phyloP scores from a whole-genome alignment of 495 filamentous ascomycete genomes.

The Xylaria palmicola region DNA sequence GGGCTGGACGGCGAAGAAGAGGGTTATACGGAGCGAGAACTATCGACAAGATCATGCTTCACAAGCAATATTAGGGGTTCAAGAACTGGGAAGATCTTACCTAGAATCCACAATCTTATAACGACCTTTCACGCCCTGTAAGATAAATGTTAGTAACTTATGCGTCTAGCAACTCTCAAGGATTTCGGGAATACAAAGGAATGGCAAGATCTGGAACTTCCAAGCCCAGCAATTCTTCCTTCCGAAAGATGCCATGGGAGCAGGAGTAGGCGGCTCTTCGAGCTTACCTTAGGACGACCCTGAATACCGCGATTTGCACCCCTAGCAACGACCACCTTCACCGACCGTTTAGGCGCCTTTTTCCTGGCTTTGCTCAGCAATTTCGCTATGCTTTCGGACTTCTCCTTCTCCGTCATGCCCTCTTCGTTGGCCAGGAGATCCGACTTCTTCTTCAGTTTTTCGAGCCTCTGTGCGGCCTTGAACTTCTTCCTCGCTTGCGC shows the following conservation, averaged over 20 bases:
- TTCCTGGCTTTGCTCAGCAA: slow-evolving; percentile 77
- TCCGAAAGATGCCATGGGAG: background rate
- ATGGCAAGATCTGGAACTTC: background rate
- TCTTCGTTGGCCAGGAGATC: slow-evolving; percentile 84
- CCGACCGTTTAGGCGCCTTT: slow-evolving; percentile 80
- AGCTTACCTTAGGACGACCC: slow-evolving; percentile 40
- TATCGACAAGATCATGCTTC: no score
- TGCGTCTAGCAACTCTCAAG: slow-evolving; percentile 40
- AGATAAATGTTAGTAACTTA: background rate
- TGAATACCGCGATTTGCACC: slow-evolving; percentile 79
- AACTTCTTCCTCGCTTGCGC: slow-evolving; percentile 96
- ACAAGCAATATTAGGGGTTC: background rate
- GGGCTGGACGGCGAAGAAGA: no score
- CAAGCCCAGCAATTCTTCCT: background rate
- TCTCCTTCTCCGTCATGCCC: slow-evolving; percentile 90
- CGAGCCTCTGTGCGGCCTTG: slow-evolving; percentile 83
- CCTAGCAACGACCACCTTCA: slow-evolving; percentile 86
- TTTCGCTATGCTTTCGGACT: slow-evolving; percentile 78
- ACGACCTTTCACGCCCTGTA: slow-evolving; percentile 81
- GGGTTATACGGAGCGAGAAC: background rate
- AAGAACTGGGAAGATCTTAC: background rate
- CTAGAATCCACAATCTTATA: slow-evolving; percentile 98
- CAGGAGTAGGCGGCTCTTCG: background rate
- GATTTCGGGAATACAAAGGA: slow-evolving; percentile 4
- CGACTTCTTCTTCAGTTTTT: slow-evolving; percentile 94